Percentiles rank a stretch among this genome's conserved stretches.
These are phyloP conservation scores for Amoebophrya sp. DNA, from an alignment of 169 alveolate genomes.

Conservation along the genomic window DNA sequence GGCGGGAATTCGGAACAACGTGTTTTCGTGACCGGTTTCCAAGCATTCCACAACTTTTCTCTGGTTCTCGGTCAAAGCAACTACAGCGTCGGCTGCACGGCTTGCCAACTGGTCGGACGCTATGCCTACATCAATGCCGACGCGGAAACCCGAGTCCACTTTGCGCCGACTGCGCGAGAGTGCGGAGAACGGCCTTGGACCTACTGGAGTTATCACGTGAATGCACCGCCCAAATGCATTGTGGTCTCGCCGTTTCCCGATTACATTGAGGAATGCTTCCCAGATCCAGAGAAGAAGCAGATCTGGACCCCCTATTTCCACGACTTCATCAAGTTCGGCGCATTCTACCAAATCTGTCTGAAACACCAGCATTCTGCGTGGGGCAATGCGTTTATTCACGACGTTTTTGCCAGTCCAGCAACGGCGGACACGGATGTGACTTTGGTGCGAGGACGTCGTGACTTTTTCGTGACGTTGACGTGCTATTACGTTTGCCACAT, in stretches of 20 bases:
- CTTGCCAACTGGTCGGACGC: not conserved
- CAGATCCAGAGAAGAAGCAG: not conserved
- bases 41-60: not conserved
- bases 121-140: constrained; percentile 20
- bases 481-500: constrained; percentile 16
- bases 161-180: not conserved
- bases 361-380: not conserved
- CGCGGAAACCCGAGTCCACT: not conserved
- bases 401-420: not conserved
- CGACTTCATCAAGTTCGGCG: constrained; percentile 15
- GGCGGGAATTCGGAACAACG: not conserved
- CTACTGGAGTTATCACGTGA: not conserved
- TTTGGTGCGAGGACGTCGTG: not conserved
- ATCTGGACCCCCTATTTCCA: constrained; percentile 1
- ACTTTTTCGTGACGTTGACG: not conserved
- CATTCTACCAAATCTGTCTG: not conserved
- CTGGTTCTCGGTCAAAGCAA: not conserved
- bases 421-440: not conserved
- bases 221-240: not conserved
- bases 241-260: constrained; percentile 3
- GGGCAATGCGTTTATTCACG: not conserved
- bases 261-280: not conserved
- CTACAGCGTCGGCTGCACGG: not conserved
- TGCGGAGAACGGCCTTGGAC: constrained; percentile 10
- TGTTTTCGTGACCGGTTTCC: not conserved